Percentiles rank a stretch among this genome's conserved stretches.
Evolutionary conservation across 495 filamentous ascomycete species (phyloP).

Genomic region (Hyaloscypha hepaticicola): DNA sequence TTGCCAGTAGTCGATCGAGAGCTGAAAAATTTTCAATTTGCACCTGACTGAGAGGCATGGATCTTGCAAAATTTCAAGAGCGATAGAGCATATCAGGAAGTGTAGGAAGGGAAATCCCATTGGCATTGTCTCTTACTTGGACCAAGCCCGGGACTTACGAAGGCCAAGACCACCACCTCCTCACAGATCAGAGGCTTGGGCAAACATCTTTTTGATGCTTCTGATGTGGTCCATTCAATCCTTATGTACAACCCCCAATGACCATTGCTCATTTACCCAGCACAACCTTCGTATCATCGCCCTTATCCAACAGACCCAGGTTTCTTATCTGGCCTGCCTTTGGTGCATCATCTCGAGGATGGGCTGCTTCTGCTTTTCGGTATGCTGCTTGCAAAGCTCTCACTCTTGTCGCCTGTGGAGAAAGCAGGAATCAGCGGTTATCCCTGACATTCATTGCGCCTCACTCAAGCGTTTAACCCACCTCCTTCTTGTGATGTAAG

Average conservation of each 20-base stretch:
- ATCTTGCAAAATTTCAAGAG: too few species aligned
- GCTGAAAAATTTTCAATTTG: too few species aligned
- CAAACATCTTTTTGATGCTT: background rate
- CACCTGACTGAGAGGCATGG: too few species aligned
- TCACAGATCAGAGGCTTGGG: background rate
- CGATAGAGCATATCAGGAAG: too few species aligned
- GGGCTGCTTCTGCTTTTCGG: conserved; percentile 72
- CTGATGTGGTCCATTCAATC: conserved; percentile 10
- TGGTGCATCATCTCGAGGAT: conserved; percentile 72
- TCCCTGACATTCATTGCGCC: conserved; percentile 5
- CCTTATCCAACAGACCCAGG: conserved; percentile 76
- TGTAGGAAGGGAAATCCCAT: too few species aligned
- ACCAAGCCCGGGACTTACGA: background rate
- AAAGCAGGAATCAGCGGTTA: conserved; percentile 10
- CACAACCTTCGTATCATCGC: conserved; percentile 72
- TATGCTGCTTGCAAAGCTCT: conserved; percentile 82
- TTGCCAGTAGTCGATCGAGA: too few species aligned
- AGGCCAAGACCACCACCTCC: background rate
- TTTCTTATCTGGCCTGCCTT: conserved; percentile 76
- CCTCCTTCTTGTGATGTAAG: conserved; percentile 97
- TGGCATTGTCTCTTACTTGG: too few species aligned
- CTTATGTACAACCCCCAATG: conserved; percentile 29
- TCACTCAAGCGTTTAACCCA: conserved; percentile 41
- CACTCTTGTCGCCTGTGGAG: conserved; percentile 68
- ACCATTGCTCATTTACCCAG: conserved; percentile 37